These are phyloP conservation scores for Cryptosporidium parvum DNA, from an alignment of 169 alveolate genomes.

Conservation along the genomic window DNA sequence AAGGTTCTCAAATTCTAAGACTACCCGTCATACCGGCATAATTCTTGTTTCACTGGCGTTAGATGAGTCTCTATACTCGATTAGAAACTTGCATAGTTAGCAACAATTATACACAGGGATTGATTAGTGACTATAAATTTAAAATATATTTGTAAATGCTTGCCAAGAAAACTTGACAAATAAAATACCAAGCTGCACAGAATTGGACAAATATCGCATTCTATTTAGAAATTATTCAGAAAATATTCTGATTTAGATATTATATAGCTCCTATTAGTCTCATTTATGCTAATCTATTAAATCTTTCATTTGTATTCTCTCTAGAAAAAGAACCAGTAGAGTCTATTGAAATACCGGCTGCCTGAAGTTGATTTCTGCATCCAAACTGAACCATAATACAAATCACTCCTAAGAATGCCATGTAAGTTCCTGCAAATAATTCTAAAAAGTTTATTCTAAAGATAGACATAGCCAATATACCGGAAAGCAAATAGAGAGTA, in stretches of 20 bases:
- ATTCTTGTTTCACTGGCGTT: no score
- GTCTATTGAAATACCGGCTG: slow-evolving; percentile 73
- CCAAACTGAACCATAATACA: slow-evolving; percentile 75
- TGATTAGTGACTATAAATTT: no score
- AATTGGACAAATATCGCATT: no score
- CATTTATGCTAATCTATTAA: slow-evolving; percentile 54
- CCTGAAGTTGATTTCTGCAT: slow-evolving; percentile 70
- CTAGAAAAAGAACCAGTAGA: slow-evolving; percentile 53
- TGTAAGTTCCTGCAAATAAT: slow-evolving; percentile 68
- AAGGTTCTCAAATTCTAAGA: no score
- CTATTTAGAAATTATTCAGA: neutral
- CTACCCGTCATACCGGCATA: no score
- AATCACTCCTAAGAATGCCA: slow-evolving; percentile 64
- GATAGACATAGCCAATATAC: slow-evolving; percentile 68
- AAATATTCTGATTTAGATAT: neutral
- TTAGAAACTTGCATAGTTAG: no score
- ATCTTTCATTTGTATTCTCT: slow-evolving; percentile 70
- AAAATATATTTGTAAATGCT: no score
- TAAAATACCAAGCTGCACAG: no score
- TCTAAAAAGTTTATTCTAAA: slow-evolving; percentile 69
- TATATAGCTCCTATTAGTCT: neutral
- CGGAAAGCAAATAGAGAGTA: slow-evolving; percentile 52
- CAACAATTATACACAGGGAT: no score
- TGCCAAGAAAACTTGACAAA: no score
- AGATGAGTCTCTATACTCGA: no score